Percentiles rank a stretch among this genome's conserved stretches.
Evolutionary conservation across 805 yeast species (phyloP).

Genomic region (Nakazawaea pomicola): DNA sequence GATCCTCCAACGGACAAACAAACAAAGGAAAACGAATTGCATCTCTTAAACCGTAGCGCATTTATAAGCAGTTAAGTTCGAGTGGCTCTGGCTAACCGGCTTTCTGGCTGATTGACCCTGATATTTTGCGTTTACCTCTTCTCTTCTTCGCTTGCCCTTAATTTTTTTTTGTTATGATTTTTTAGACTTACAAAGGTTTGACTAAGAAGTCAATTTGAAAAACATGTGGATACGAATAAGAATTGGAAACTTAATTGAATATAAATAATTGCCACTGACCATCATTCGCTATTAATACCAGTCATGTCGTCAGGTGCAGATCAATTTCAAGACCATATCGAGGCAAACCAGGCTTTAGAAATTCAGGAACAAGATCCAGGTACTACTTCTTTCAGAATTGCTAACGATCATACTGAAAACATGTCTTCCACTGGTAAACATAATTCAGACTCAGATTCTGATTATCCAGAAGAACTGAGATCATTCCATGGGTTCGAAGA

Average conservation of each 20-base stretch:
- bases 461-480: background rate
- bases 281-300: background rate
- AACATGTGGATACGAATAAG: no score
- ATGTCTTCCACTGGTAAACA: background rate
- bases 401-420: no score
- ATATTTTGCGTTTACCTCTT: no score
- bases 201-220: background rate
- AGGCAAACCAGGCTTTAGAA: no score
- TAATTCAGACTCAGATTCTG: background rate
- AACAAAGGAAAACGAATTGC: no score
- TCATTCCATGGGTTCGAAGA: background rate
- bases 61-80: no score
- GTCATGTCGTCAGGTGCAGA: background rate
- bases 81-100: background rate
- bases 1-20: no score
- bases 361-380: background rate
- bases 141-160: no score
- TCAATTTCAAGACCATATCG: background rate
- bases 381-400: no score
- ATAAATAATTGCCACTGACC: background rate
- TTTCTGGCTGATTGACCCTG: background rate
- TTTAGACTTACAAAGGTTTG: background rate
- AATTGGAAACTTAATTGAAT: no score
- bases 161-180: no score
- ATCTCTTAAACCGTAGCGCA: no score